Base-by-base conservation (phyloP, 1,284 basidiomycete species). In the Cerrena zonata region DNA sequence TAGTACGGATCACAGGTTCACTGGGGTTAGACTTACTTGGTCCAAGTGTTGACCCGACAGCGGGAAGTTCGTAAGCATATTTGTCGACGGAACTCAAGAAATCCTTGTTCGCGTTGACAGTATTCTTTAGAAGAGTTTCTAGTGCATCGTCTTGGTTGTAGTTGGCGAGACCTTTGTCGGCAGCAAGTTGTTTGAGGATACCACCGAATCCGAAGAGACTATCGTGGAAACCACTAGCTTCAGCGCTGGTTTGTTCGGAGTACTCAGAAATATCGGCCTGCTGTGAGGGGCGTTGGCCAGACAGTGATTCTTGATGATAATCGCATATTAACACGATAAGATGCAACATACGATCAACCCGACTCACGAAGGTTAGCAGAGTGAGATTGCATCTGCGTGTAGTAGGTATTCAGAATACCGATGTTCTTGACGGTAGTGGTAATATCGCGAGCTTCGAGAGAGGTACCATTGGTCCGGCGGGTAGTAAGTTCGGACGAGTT, bases 151-250 rank as follows among this genome's bases (percentile, higher is more conserved):
- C 61, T 2, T 52, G 49, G 60, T 84, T 72, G 59, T 78, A 81
- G 65, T 78, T 71, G n/a, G 67, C 74, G 30, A 79, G 68, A 13
- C 81, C 80, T 51, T 77, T 77, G 57, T 76, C 71, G 7, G 68
- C 61, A 19, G 61, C 66, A 13, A 75, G 63, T 34, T 68, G 58
- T 7, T 51, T 63, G 30, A 79, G 65, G 41, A 65, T 57, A 43
- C 49, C 58, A 51, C 72, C 65, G 54, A 78, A 71, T 12, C 61
- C 67, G 2, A 58, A 56, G 42, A 78, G 58, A 56, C 72, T 72
- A 26, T 54, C 55, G 39, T 71, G 64, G 59, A 75, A 81, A 7
- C 58, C 64, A 7, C 63, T 64, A n/a, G 79, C 56, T 36, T 67
- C 64, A 36, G 63, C 54, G 10, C 62, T 60, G 37, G 67, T 71